Evolutionary conservation across 768 basidiomycete species (phyloP).

Genomic region (Termitomyces eurrhizus): DNA sequence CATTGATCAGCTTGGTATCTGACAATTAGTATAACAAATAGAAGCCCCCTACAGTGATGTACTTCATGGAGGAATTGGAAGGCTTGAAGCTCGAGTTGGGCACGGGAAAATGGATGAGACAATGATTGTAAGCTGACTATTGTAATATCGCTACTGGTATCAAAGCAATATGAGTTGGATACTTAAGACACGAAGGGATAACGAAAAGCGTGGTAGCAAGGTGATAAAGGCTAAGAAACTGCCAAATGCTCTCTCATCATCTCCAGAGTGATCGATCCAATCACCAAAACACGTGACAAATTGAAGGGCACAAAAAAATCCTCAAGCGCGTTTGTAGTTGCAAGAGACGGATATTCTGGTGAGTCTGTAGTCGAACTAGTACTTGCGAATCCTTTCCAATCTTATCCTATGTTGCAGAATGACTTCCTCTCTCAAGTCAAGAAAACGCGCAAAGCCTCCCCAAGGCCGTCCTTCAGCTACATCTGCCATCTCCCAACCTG

Average conservation of each 20-base stretch:
- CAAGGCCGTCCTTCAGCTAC: slow-evolving; percentile 50
- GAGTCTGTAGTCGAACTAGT: neutral
- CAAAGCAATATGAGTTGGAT: neutral
- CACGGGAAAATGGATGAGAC: neutral
- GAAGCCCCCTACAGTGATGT: slow-evolving; percentile 42
- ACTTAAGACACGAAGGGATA: neutral
- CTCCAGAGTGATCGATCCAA: slow-evolving; percentile 13
- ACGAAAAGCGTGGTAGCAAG: neutral
- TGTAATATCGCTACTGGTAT: neutral
- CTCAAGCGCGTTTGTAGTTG: neutral
- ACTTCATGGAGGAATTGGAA: slow-evolving; percentile 35
- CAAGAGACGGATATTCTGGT: slow-evolving; percentile 6
- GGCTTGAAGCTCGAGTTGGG: slow-evolving; percentile 2
- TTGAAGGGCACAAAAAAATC: slow-evolving; percentile 12
- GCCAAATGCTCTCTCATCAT: neutral
- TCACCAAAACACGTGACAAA: slow-evolving; percentile 11
- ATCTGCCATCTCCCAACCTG: slow-evolving; percentile 52
- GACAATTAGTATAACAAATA: neutral
- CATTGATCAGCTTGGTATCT: neutral
- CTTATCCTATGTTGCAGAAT: slow-evolving; percentile 20
- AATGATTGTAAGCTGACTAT: neutral
- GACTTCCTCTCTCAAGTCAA: slow-evolving; percentile 44
- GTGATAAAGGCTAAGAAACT: neutral
- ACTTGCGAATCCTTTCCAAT: neutral
- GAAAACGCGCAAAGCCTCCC: slow-evolving; percentile 54